Base-by-base conservation (phyloP, 495 filamentous ascomycete species). In the Chaetomium tenue region DNA sequence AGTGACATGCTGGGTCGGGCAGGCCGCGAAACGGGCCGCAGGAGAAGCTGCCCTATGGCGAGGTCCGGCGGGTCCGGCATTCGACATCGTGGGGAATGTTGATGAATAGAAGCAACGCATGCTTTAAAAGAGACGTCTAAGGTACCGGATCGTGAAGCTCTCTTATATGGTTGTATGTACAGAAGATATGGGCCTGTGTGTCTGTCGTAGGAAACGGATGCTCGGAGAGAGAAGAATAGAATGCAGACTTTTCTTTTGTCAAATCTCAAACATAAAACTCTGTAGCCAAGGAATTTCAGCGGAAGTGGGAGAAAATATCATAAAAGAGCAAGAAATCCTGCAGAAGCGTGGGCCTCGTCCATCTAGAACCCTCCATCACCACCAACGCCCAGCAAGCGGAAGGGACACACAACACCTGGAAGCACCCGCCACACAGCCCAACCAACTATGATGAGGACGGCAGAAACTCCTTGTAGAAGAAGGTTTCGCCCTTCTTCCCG, bases 401-500 rank as follows among this genome's bases (percentile, higher is more conserved):
- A 51, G 40, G 56, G 54, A 58, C 9, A 23, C 7, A 59, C 7
- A 11, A 39, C 52, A 40, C 1, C 40, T 28, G 4, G n/a, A 51
- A 30, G 20, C 20, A 7, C 3, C 15, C 13, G 13, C 46, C n/a
- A 12, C 46, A n/a, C 2, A 1, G 20, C 16, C 26, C 16, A 23
- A 15, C 26, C n/a, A n/a, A n/a, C 15, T 58, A 59, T 52, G 55
- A 25, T 5, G 55, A 25, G 15, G 53, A 50, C 16, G 55, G 52
- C 18, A 33, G 22, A n/a, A 77, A 60, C 59, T 77, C 70, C 63
- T 79, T 79, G 59, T 78, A 79, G 60, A 77, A 79, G 52, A 78
- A 76, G 0, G 75, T 75, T 48, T 73, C 71, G 63, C 75, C 75
- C 66, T 71, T 76, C 30, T 70, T 68, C 52, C 68, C 71, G 16